Evolutionary conservation across 805 yeast species (phyloP).

Genomic region (Saccharomycodes ludwigii): DNA sequence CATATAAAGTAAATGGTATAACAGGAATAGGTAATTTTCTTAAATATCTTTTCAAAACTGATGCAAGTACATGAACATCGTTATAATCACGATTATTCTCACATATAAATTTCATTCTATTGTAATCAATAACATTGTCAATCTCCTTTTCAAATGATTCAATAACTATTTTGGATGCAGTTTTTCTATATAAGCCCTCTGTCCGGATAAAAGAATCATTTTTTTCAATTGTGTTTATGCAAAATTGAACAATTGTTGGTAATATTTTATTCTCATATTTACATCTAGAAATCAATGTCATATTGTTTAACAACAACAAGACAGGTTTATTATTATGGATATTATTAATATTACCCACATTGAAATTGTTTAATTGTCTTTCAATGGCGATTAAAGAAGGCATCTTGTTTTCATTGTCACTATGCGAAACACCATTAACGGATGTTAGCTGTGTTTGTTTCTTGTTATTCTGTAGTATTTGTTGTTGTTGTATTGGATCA

Average conservation of each 20-base stretch:
- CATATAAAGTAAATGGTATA: slow-evolving; percentile 58
- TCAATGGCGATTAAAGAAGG: no score
- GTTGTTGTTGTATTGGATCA: no score
- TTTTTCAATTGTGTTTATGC: slow-evolving; percentile 65
- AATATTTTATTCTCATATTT: slow-evolving; percentile 45
- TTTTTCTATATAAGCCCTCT: slow-evolving; percentile 86
- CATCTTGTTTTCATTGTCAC: no score
- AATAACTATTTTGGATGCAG: slow-evolving; percentile 57
- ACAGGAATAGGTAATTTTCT: slow-evolving; percentile 79
- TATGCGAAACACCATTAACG: no score
- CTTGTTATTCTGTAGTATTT: no score
- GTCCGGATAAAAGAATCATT: slow-evolving; percentile 46
- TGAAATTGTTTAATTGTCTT: no score
- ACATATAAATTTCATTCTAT: slow-evolving; percentile 24
- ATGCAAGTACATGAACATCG: slow-evolving; percentile 80
- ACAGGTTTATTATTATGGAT: no score
- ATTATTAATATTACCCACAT: no score
- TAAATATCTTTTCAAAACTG: slow-evolving; percentile 77
- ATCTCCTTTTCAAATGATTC: slow-evolving; percentile 19
- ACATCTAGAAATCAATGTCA: slow-evolving; percentile 53
- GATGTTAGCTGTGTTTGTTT: no score
- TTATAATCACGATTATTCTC: slow-evolving; percentile 28
- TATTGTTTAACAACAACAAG: no score
- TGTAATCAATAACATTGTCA: slow-evolving; percentile 18
- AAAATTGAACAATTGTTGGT: slow-evolving; percentile 61